Evolutionary conservation across 257 asterid genomes (phyloP).

Genomic region (Hygrophila difformis): DNA sequence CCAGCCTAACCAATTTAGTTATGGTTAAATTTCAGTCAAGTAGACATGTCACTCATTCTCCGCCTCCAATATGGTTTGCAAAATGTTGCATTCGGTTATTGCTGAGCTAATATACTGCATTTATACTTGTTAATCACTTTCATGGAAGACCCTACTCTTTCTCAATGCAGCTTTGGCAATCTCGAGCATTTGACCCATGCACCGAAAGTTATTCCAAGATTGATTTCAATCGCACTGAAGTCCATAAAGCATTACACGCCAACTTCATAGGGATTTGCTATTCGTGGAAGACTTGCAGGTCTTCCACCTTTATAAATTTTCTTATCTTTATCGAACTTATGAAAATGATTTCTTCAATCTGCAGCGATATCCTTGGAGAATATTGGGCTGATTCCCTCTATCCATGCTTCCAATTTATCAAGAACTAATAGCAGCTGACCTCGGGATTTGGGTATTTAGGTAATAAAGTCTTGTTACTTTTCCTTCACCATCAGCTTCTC

Average conservation of each 20-base stretch:
- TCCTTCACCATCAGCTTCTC: not conserved
- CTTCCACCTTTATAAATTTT: slow-evolving; percentile 11
- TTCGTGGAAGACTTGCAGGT: slow-evolving; percentile 93
- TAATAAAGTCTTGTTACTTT: slow-evolving; percentile 6
- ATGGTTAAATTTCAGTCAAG: no score
- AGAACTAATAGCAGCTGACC: slow-evolving; percentile 73
- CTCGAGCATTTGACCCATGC: slow-evolving; percentile 70
- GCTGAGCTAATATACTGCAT: no score
- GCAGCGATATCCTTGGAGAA: slow-evolving; percentile 69
- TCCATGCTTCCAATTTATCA: no score
- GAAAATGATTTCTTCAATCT: slow-evolving; percentile 15
- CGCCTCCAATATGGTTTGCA: no score
- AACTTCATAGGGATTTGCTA: slow-evolving; percentile 56
- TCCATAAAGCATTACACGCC: no score
- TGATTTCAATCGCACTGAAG: no score
- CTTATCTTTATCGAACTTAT: slow-evolving; percentile 3
- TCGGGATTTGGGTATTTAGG: slow-evolving; percentile 96
- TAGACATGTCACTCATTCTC: no score
- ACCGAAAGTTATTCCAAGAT: no score
- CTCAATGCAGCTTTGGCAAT: slow-evolving; percentile 77
- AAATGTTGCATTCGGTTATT: no score
- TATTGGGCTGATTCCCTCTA: slow-evolving; percentile 87
- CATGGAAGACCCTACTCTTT: slow-evolving; percentile 8
- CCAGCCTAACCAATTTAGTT: no score
- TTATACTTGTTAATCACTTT: not conserved